Base-by-base conservation (phyloP, 345 rosid genomes). In the Nasturtium officinale region DNA sequence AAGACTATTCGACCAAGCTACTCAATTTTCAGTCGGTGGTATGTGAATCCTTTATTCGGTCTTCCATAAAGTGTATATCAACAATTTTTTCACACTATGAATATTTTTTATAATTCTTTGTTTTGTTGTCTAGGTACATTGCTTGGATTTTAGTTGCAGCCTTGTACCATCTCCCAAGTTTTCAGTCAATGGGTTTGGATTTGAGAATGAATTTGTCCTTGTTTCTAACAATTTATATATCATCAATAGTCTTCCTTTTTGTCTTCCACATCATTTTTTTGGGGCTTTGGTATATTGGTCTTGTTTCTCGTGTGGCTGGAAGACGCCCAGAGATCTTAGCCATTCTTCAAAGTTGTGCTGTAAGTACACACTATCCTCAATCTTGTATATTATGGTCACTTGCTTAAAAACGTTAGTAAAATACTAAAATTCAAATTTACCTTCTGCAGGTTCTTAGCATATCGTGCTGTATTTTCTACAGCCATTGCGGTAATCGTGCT, bases 101-200 rank as follows among this genome's bases (percentile, higher is more conserved):
- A 65, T 12, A 33, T 38, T 26, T 61, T 64, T 25, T 50, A n/a
- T n/a, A 2, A 7, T 17, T 50, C 8, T 30, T 58, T 52, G n/a
- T 28, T 13, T 29, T 42, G 3, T 67, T 78, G 30, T 79, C 77
- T 80, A 92, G 98, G 98, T 92, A 92, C 76, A 86, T 88, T 54
- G 92, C 88, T 20, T 92, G 98, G 96, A 89, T 92, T 83, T 87
- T 88, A 78, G 85, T 90, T 69, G 98, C 98, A 21, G 92, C 98
- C 77, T 33, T 92, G 80, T 92, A 92, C 80, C 96, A 92, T 82
- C 92, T 92, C 69, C 98, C 98, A 54, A 92, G 95, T 86, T 92
- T 92, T 81, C 98, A 86, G 82, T 92, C 98, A 56, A 92, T 92
- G 98, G 95, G 98, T 76, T 81, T 92, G 71, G 98, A 92, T 81